Evolutionary conservation across 2,329 filamentous ascomycete species (phyloP).

Genomic region (Fusarium pseudoanthophilum): DNA sequence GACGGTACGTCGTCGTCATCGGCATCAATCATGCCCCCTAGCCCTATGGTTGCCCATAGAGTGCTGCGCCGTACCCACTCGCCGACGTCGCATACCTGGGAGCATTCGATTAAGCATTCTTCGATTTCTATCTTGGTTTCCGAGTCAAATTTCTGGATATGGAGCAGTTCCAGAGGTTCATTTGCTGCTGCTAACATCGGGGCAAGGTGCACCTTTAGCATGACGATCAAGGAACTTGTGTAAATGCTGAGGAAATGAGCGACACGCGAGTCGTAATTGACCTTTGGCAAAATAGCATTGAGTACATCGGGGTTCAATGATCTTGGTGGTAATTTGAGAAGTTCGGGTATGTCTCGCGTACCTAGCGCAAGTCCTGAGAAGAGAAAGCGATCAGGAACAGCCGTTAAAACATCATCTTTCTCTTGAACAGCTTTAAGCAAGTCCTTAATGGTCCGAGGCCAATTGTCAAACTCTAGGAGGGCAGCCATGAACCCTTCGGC

Average conservation of each 20-base stretch:
- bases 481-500: background rate
- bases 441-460: background rate
- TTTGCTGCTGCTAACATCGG: background rate
- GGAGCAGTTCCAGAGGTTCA: background rate
- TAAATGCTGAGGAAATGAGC: background rate
- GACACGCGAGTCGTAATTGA: background rate
- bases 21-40: background rate
- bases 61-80: background rate
- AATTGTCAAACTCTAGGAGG: background rate
- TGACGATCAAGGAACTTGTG: background rate
- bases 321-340: background rate
- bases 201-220: background rate
- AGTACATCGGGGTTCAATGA: rapidly evolving
- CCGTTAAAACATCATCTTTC: background rate
- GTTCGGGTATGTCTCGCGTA: rapidly evolving
- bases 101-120: background rate
- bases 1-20: background rate
- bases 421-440: background rate
- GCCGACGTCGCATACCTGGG: background rate
- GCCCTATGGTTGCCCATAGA: background rate
- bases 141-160: background rate
- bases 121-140: background rate
- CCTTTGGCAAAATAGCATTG: background rate
- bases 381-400: background rate
- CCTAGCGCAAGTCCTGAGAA: background rate